Base-by-base conservation (phyloP, 225 moss, liverwort and hornwort genomes). In the Bryoerythrophyllum caledonicum region DNA sequence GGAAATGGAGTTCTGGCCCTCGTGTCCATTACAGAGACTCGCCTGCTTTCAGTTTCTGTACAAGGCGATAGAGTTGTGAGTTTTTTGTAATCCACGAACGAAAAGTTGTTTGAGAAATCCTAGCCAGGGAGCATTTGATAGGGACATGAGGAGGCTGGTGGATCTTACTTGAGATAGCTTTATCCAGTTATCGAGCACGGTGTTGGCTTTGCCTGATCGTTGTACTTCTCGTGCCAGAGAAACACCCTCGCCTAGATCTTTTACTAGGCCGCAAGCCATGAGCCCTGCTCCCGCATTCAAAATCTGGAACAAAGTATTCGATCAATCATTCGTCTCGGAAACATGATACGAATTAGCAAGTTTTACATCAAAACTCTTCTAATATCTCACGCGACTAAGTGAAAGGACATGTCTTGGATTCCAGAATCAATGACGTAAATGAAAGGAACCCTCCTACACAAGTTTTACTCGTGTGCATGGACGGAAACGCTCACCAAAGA, bases 211-310 rank as follows among this genome's bases (percentile, higher is more conserved):
- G 74, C 95, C 99, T 69, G 99, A 93, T 63, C 84, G 91, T 38
- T 95, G 99, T 30, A 92, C 88, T 64, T 92, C 99, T 78, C 86
- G 77, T 23, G 99, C 95, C 61, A 92, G 65, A 25, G 82, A 65
- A 26, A 99, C 88, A 57, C 99, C 99, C 71, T 90, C 91, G 32
- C 84, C 86, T 74, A 99, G 82, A 59, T 91, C 93, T 53, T 81
- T 66, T 11, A 88, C 84, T 57, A 90, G 66, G 17, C 95, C 95
- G 83, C 91, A 91, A 68, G 99, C 99, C 95, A 99, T 93, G 2
- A 99, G 86, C 59, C 99, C 99, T 15, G 91, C 99, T 75, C 93
- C 99, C 72, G 99, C 99, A 88, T 99, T 99, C 75, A 99, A 89
- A 65, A 99, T 92, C 91, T 95, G 70, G 28, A 74, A 28, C 20